These are phyloP conservation scores for Byssothecium circinans DNA, from an alignment of 2,329 filamentous ascomycete genomes.

Conservation along the genomic window DNA sequence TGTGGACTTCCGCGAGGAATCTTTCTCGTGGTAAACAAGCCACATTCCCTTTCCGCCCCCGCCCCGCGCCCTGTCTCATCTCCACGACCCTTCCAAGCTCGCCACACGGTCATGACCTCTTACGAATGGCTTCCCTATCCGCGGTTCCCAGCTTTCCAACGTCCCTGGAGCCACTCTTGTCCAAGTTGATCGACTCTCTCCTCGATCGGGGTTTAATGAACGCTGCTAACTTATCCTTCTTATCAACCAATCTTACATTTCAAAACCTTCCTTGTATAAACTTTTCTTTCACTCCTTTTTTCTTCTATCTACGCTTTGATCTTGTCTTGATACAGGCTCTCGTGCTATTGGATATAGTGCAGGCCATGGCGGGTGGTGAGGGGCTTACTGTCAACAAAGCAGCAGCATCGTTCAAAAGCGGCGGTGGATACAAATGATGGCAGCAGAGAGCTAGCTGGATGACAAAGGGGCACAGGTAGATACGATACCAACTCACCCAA, in stretches of 20 bases:
- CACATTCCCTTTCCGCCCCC: constrained; percentile 4
- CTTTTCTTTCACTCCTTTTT: background rate
- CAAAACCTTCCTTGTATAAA: constrained; percentile 4
- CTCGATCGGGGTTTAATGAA: background rate
- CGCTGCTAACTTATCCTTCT: background rate
- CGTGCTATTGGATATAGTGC: background rate
- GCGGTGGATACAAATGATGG: background rate
- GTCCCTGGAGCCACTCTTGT: background rate
- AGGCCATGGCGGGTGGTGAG: background rate
- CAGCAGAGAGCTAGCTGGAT: background rate
- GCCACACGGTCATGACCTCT: background rate
- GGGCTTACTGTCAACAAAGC: background rate
- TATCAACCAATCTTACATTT: background rate
- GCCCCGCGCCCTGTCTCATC: constrained; percentile 6
- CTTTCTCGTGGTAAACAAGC: constrained; percentile 63
- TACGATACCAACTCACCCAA: background rate
- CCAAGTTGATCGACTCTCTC: background rate
- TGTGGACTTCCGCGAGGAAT: constrained; percentile 79
- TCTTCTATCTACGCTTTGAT: background rate
- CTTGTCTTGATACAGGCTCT: background rate
- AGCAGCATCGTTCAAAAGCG: background rate
- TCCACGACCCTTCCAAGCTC: background rate
- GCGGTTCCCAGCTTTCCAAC: background rate
- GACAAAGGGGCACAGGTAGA: background rate
- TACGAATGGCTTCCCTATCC: background rate